Evolutionary conservation across 768 basidiomycete genomes (phyloP).

Genomic region (Trametes cingulata): DNA sequence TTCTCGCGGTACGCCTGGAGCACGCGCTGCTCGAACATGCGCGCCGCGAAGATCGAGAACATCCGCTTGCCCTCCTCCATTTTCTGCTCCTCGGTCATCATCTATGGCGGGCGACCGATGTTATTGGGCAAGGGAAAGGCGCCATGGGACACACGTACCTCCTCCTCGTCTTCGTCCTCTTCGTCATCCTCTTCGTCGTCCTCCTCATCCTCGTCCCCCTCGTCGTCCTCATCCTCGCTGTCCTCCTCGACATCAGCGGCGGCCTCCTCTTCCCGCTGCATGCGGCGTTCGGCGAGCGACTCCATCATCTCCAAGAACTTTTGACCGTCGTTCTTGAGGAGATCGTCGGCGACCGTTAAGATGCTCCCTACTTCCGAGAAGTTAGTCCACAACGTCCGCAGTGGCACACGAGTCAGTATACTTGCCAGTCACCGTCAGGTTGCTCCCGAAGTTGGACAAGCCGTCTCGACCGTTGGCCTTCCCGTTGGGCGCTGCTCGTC

Average conservation of each 20-base stretch:
- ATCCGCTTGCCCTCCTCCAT: constrained; percentile 99
- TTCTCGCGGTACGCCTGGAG: constrained; percentile 95
- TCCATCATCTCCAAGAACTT: constrained; percentile 99
- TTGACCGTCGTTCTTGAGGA: constrained; percentile 97
- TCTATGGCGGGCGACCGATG: constrained; percentile 37
- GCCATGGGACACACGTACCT: constrained; percentile 27
- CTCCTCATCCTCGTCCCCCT: constrained; percentile 50
- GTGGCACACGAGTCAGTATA: constrained; percentile 27
- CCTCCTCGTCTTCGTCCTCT: constrained; percentile 53
- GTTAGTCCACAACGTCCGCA: constrained; percentile 23
- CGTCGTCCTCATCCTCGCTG: constrained; percentile 51
- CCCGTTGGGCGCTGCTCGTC: constrained; percentile 41
- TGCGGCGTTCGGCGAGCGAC: constrained; percentile 90
- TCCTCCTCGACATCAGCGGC: constrained; percentile 47
- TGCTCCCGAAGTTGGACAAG: constrained; percentile 77
- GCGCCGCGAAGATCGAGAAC: constrained; percentile 99
- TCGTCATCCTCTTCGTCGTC: constrained; percentile 53
- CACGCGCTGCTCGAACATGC: constrained; percentile 99
- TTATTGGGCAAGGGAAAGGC: constrained; percentile 4
- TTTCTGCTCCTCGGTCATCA: constrained; percentile 94
- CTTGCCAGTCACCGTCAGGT: constrained; percentile 80
- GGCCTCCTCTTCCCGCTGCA: constrained; percentile 83
- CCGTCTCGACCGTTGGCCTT: constrained; percentile 60
- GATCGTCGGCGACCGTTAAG: constrained; percentile 96
- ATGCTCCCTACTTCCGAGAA: constrained; percentile 83